Base-by-base conservation (phyloP, 2,329 filamentous ascomycete genomes). In the Exophiala spinifera region DNA sequence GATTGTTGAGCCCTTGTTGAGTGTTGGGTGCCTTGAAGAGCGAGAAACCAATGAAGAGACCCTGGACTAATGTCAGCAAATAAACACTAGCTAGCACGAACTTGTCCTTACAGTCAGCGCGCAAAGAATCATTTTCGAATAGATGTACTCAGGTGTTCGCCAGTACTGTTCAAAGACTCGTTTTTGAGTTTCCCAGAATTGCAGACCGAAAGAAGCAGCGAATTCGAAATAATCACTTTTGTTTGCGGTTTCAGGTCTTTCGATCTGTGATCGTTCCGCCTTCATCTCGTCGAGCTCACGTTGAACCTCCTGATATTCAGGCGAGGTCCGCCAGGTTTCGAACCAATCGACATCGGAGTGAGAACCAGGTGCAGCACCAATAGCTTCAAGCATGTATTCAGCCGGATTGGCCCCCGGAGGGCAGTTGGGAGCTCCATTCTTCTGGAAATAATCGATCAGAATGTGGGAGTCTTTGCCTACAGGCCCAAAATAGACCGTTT, bases 81-180 rank as follows among this genome's bases (percentile, higher is more conserved):
- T 31, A n/a, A 25, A 34, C 45, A 17, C 7, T 5, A 14, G 23
- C 6, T 4, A 15, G 23, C n/a, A 52, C 19, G 28, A 3, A 31
- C 4, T 14, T 10, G 11, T 23, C 48, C 56, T 54, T 55, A 49
- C 53, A n/a, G 53, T 47, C 20, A 60, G 37, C 92, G 80, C 73
- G 67, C 85, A 89, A n/a, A 95, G 83, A 1, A 79, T 74, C 0
- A 78, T 68, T 77, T 95, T 95, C 64, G 88, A 86, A 74, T 92
- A 95, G 70, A 95, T 91, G 75, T 95, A 95, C 1, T 81, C 82
- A 0, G 86, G 84, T 47, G 86, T 83, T 25, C 88, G 87, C 90
- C 91, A 95, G 79, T 94, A 94, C 69, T 95, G 90, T 67, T 91
- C 83, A 76, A 94, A 94, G 17, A 92, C 87, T 65, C 91, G 88